phyloP scores from a whole-genome alignment of 257 asterid species.

The Apocynum venetum region DNA sequence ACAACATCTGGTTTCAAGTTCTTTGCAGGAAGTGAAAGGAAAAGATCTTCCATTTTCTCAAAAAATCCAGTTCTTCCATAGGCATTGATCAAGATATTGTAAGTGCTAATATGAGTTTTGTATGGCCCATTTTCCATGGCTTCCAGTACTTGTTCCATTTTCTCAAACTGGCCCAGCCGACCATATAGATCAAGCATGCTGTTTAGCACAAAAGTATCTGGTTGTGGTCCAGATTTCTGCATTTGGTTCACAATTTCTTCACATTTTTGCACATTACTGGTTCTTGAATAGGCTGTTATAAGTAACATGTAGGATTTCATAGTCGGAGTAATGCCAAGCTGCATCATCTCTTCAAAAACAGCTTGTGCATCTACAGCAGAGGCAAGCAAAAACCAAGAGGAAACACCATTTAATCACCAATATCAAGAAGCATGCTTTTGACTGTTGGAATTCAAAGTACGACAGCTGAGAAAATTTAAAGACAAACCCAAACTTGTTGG shows the following conservation, averaged over 20 bases:
- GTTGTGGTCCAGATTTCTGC: slow-evolving; percentile 49
- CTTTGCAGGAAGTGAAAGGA: slow-evolving; percentile 39
- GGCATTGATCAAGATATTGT: slow-evolving; percentile 65
- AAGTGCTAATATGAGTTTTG: slow-evolving; percentile 66
- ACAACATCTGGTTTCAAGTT: slow-evolving; percentile 56
- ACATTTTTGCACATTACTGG: slow-evolving; percentile 50
- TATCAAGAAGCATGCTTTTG: background rate
- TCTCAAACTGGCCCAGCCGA: slow-evolving; percentile 60
- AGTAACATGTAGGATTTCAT: slow-evolving; percentile 84
- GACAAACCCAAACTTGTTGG: no score
- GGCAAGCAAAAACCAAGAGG: background rate
- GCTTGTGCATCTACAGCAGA: slow-evolving; percentile 56
- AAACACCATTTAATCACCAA: background rate
- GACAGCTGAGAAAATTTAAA: no score
- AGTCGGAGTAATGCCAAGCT: slow-evolving; percentile 63
- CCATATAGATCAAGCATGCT: slow-evolving; percentile 80
- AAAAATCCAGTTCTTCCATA: slow-evolving; percentile 73
- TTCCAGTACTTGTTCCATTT: slow-evolving; percentile 62
- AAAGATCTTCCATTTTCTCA: slow-evolving; percentile 68
- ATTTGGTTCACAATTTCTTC: slow-evolving; percentile 60
- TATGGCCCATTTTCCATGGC: slow-evolving; percentile 49
- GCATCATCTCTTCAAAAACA: slow-evolving; percentile 71
- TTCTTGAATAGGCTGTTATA: slow-evolving; percentile 67
- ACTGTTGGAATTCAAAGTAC: background rate
- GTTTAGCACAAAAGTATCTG: slow-evolving; percentile 65